Evolutionary conservation across 2,329 filamentous ascomycete species (phyloP).

Genomic region (Leptodontidium sp.): DNA sequence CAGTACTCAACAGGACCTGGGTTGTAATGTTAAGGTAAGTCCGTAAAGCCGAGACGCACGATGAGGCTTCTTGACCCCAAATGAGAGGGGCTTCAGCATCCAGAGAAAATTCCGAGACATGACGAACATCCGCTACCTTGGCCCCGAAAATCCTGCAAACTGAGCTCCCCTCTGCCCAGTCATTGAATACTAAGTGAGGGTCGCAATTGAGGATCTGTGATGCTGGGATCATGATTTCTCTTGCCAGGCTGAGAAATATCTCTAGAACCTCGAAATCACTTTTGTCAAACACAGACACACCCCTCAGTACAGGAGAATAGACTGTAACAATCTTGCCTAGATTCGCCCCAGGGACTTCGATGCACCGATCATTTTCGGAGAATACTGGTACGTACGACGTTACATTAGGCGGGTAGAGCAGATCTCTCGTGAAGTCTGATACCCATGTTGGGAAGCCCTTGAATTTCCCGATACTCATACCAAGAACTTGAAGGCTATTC

Average conservation of each 20-base stretch:
- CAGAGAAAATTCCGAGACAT: too few relatives aligned
- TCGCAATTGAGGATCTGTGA: not conserved
- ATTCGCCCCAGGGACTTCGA: not conserved
- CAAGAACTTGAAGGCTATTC: not conserved
- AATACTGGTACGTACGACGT: not conserved
- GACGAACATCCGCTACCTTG: not conserved
- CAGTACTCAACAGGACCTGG: not conserved
- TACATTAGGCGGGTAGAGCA: not conserved
- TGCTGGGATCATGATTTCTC: not conserved
- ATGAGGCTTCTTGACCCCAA: not conserved
- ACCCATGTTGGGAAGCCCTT: not conserved
- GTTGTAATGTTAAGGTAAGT: not conserved
- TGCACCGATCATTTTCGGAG: not conserved
- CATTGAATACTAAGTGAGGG: not conserved
- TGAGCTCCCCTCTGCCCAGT: not conserved
- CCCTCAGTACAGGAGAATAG: not conserved
- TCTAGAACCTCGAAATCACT: not conserved
- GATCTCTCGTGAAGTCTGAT: not conserved
- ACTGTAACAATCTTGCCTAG: not conserved
- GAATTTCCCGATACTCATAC: not conserved
- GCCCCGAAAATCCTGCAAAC: not conserved
- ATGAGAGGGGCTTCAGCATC: too few relatives aligned
- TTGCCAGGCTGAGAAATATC: not conserved
- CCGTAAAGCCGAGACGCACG: not conserved
- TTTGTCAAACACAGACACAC: not conserved